Conservation (phyloP, 2,329 filamentous ascomycete species). For the Pseudofabraea citricarpa region DNA sequence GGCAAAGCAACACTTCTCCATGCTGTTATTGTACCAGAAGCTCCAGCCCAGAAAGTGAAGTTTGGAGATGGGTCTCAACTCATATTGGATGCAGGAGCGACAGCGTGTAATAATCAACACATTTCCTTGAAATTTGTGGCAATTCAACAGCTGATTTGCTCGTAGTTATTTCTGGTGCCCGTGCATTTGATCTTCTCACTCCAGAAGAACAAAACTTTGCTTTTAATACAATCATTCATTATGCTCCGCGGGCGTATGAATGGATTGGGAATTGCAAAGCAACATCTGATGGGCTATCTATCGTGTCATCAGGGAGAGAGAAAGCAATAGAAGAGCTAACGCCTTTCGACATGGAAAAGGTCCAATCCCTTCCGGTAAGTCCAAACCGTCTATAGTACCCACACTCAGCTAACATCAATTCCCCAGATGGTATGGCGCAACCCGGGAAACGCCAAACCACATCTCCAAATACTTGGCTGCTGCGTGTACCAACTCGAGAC, state of each 20-base stretch:
- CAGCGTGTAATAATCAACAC: too few relatives aligned
- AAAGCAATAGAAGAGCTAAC: constrained; percentile 12
- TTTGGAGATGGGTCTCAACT: constrained; percentile 15
- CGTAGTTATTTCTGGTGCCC: constrained; percentile 23
- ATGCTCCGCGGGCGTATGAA: constrained; percentile 25
- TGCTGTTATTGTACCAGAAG: constrained; percentile 15
- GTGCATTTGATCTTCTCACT: constrained; percentile 20
- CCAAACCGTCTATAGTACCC: not conserved
- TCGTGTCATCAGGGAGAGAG: constrained; percentile 18
- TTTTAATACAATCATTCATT: constrained; percentile 24
- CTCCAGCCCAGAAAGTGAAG: constrained; percentile 19
- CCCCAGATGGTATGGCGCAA: constrained; percentile 17
- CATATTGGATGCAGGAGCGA: constrained; percentile 19
- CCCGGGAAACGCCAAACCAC: constrained; percentile 10
- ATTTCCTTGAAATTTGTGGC: too few relatives aligned
- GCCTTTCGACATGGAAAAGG: constrained; percentile 16
- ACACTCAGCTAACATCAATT: not conserved
- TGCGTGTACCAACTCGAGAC: constrained; percentile 18
- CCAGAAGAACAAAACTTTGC: constrained; percentile 22
- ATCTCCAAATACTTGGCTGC: constrained; percentile 22
- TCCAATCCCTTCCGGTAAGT: constrained; percentile 20
- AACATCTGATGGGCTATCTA: constrained; percentile 22
- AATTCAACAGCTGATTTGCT: too few relatives aligned
- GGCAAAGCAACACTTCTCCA: constrained; percentile 24
- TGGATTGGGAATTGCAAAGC: constrained; percentile 26